Base-by-base conservation (phyloP, 768 basidiomycete species). In the Auriculariales sp. region DNA sequence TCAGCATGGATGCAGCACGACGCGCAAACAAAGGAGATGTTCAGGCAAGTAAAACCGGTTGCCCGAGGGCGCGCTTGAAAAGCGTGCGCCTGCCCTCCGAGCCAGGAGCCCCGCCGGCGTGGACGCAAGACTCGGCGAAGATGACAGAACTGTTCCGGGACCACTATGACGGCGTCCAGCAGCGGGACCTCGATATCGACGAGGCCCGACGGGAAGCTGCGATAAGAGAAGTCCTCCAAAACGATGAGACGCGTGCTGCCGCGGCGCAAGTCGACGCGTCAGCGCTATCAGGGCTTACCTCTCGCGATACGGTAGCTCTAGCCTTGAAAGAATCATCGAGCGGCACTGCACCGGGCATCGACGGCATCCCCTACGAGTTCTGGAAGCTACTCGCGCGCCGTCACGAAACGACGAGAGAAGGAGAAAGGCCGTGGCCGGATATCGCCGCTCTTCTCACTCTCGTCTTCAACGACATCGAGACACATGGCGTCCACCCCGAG, bases 401-500 rank as follows among this genome's bases (percentile, higher is more conserved):
- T 7, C 19, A 15, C 39, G 6, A 24, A 4, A 3, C 5, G 5
- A 22, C 14, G 10, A 24, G 9, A 22, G 39, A 24, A 19, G 19
- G 6, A 4, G 39, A 44, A 5, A 14, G 27, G 7, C 6, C 17
- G 3, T 44, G 39, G 39, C 39, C 39, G 2, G 32, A 49, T 15
- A 49, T 44, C 3, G 34, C 15, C 2, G 25, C 10, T 5, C 7
- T 49, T 3, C 15, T 49, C 70, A 34, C 70, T 63, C 7, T 74
- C 58, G 3, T 65, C 68, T 55, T 72, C 74, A 1, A 72, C 71
- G 11, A 73, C 75, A 68, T 70, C 0, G 50, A 62, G 49, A 0
- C 3, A 1, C 1, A 64, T 34, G 66, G 68, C 0, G 3, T 63
- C 0, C 3, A 22, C 3, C 1, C 17, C 0, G 2, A 7, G 0